Conservation (phyloP, 1,139 yeast species). For the Hyphopichia buzzinii region DNA sequence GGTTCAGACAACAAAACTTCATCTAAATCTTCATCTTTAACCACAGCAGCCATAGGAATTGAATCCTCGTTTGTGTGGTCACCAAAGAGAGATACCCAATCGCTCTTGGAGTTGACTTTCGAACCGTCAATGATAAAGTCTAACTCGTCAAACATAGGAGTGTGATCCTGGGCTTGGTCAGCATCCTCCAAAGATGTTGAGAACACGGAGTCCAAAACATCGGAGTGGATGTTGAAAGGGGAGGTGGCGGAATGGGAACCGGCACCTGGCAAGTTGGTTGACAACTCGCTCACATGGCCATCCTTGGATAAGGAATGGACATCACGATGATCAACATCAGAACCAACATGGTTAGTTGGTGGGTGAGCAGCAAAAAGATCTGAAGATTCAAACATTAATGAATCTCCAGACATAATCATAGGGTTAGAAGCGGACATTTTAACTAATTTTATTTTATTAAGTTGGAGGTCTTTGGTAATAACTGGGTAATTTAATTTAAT, state of each 20-base stretch:
- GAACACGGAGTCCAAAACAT: constrained; percentile 62
- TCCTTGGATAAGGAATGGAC: background rate
- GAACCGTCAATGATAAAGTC: constrained; percentile 47
- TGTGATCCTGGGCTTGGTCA: constrained; percentile 39
- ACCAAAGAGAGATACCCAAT: constrained; percentile 67
- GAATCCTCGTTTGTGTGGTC: constrained; percentile 15
- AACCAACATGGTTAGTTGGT: constrained; percentile 6
- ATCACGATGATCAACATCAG: constrained; percentile 1
- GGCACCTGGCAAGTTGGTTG: constrained; percentile 18
- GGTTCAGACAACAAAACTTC: constrained; percentile 13
- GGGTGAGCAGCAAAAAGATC: constrained; percentile 16
- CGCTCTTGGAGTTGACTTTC: constrained; percentile 45
- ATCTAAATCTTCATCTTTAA: constrained; percentile 18
- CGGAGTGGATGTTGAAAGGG: constrained; percentile 55
- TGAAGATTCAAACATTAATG: constrained; percentile 26
- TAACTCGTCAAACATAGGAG: constrained; percentile 67
- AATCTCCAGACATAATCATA: constrained; percentile 27
- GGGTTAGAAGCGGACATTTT: constrained; percentile 28
- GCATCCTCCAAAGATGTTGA: constrained; percentile 44
- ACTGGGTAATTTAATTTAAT: constrained; percentile 1
- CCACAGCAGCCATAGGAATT: constrained; percentile 7
- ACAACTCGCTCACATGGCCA: constrained; percentile 13
- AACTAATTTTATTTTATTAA: constrained; percentile 1
- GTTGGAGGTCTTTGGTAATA: background rate
- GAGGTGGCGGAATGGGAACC: constrained; percentile 19